These are phyloP conservation scores for Vigna trinervia DNA, from an alignment of 306 rosid genomes.

Conservation along the genomic window DNA sequence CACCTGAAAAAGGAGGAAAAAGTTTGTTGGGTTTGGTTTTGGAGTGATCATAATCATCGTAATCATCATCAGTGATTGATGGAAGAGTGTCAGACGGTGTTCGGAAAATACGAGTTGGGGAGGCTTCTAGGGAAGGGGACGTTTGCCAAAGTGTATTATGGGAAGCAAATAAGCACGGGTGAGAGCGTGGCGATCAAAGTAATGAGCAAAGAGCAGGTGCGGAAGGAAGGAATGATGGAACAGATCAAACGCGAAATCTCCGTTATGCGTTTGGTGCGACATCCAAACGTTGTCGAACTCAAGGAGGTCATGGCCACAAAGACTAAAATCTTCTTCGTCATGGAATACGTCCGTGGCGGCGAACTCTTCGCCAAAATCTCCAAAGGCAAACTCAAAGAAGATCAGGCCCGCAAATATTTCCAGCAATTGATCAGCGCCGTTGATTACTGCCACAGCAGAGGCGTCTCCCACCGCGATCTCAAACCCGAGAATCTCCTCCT, in stretches of 20 bases:
- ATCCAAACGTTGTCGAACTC: slow-evolving; percentile 76
- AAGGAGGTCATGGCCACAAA: slow-evolving; percentile 83
- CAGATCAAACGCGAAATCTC: slow-evolving; percentile 83
- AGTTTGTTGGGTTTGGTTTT: no score
- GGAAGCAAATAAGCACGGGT: slow-evolving; percentile 54
- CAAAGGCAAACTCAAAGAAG: slow-evolving; percentile 67
- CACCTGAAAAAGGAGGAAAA: neutral
- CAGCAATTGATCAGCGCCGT: slow-evolving; percentile 78
- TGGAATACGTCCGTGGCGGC: slow-evolving; percentile 83
- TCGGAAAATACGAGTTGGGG: slow-evolving; percentile 73
- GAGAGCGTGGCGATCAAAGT: slow-evolving; percentile 81
- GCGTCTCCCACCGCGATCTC: slow-evolving; percentile 79
- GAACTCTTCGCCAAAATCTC: slow-evolving; percentile 81
- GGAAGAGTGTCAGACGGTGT: slow-evolving; percentile 60
- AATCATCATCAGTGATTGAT: neutral
- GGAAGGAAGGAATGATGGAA: slow-evolving; percentile 76
- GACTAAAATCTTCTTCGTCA: slow-evolving; percentile 74
- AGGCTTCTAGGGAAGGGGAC: slow-evolving; percentile 78
- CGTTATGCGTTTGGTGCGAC: slow-evolving; percentile 70
- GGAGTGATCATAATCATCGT: no score
- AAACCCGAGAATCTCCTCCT: slow-evolving; percentile 82
- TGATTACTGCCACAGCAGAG: slow-evolving; percentile 86
- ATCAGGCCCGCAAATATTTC: slow-evolving; percentile 68
- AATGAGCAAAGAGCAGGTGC: slow-evolving; percentile 67
- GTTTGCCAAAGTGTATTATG: slow-evolving; percentile 80